A percentile compares a stretch with the other conserved stretches of the same genome.
These are phyloP conservation scores for Phaeophleospora eucalypticola DNA, from an alignment of 2,329 filamentous ascomycete species.

Conservation along the genomic window DNA sequence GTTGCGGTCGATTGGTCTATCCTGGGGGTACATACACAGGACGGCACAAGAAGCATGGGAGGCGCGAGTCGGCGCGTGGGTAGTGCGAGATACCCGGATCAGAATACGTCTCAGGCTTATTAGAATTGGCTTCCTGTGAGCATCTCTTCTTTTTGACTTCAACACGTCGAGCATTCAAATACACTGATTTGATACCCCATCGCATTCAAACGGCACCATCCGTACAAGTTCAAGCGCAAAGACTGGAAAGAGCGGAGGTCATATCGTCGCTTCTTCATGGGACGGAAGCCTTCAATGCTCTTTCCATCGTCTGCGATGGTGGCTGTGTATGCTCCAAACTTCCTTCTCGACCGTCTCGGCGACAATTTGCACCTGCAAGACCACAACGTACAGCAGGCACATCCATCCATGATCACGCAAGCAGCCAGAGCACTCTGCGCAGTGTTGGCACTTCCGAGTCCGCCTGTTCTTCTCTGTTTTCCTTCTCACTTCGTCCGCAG, in stretches of 20 bases:
- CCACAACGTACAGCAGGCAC: background rate
- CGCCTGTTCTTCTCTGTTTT: background rate
- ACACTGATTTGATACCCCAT: too few relatives aligned
- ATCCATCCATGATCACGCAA: background rate
- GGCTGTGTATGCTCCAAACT: too few relatives aligned
- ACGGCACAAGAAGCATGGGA: slow-evolving; percentile 4
- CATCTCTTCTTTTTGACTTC: background rate
- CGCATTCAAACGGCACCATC: too few relatives aligned
- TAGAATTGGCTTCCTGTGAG: slow-evolving; percentile 2
- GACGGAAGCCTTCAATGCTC: background rate
- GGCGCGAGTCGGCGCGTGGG: slow-evolving; percentile 9
- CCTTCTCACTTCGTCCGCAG: slow-evolving; percentile 6
- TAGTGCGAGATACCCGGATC: slow-evolving; percentile 7
- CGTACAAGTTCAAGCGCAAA: too few relatives aligned
- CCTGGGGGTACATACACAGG: background rate
- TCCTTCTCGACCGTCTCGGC: background rate
- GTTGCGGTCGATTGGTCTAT: background rate
- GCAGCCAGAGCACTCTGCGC: background rate
- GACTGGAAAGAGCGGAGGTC: too few relatives aligned
- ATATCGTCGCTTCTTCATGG: too few relatives aligned
- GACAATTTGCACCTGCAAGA: background rate
- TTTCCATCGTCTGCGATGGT: background rate
- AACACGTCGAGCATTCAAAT: background rate
- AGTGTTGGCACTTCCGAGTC: background rate
- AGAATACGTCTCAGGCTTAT: slow-evolving; percentile 8